Conservation (phyloP, 495 filamentous ascomycete genomes). For the Aspergillus affinis region DNA sequence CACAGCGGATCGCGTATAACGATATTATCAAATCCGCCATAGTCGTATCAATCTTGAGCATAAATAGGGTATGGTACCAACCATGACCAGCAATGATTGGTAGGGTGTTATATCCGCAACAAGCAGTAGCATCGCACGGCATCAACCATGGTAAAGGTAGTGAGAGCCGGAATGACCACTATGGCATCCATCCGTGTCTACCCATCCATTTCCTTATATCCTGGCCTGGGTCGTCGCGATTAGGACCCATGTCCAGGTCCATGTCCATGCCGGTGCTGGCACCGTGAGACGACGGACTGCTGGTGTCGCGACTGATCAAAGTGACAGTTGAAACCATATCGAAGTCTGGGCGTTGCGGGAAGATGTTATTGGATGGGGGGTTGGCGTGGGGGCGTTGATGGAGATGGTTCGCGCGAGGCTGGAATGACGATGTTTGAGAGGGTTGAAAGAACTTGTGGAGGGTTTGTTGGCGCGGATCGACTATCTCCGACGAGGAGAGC, state of each 20-base stretch:
- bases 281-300: slow-evolving; percentile 23
- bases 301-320: slow-evolving; percentile 24
- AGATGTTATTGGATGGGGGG: slow-evolving; percentile 16
- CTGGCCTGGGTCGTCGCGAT: slow-evolving; percentile 21
- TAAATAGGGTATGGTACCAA: slow-evolving; percentile 5
- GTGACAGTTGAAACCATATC: slow-evolving; percentile 18
- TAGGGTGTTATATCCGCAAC: not conserved
- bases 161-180: not conserved
- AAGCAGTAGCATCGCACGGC: not conserved
- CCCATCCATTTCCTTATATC: slow-evolving; percentile 17
- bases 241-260: slow-evolving; percentile 42
- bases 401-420: slow-evolving; percentile 4
- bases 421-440: slow-evolving; percentile 22
- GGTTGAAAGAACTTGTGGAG: slow-evolving; percentile 46
- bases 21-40: not conserved
- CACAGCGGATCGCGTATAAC: not conserved
- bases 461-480: slow-evolving; percentile 48
- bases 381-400: slow-evolving; percentile 20
- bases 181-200: slow-evolving; percentile 24
- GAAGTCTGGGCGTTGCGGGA: slow-evolving; percentile 23
- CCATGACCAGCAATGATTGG: slow-evolving; percentile 10
- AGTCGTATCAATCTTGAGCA: slow-evolving; percentile 1
- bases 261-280: slow-evolving; percentile 50
- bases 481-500: slow-evolving; percentile 24
- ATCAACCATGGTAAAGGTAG: not conserved